Base-by-base conservation (phyloP, 75 land plant species). In the Pinus albicaulis region DNA sequence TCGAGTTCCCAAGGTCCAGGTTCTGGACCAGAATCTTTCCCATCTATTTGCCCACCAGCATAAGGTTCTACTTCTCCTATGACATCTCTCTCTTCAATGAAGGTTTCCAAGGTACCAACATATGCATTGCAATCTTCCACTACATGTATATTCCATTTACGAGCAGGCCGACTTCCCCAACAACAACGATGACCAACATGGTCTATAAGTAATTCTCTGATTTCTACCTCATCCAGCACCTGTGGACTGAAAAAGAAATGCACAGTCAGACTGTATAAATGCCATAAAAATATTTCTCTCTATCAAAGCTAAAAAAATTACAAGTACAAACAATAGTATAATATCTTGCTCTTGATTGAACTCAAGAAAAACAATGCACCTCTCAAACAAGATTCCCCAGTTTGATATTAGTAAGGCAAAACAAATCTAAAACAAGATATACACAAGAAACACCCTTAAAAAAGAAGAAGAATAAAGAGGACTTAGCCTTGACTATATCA, bases 91-190 rank as follows among this genome's bases (percentile, higher is more conserved):
- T 95, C 95, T 79, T 98, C 99, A 15, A 87, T 80, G 76, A 98
- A 98, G 59, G 94, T 91, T 65, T 98, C 99, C 16, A 98, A 79
- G 4, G 93, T 95, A 57, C 98, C 99, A 58, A 95, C 86, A 86
- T 95, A 98, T 26, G 94, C 96, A 83, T 95, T 95, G 82, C 98
- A 98, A 69, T 95, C 98, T 70, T 98, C 98, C 11, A 95, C 80
- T 15, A 88, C 80, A 65, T 68, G 66, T 44, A 98, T 98, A 22
- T 83, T 83, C 99, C 98, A 98, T 48, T 79, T 85, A 58, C 95
- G 83, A 74, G 99, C 99, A 57, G 98, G 94, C 74, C 83, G 83
- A 60, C 89, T 83, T 58, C 95, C 93, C 99, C 98, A 98, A 72
- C 98, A 92, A 63, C 93, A 93, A 25, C 88, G 90, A 76, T 89